Base-by-base conservation (phyloP, 805 yeast genomes). In the Pichia ethanolica region DNA sequence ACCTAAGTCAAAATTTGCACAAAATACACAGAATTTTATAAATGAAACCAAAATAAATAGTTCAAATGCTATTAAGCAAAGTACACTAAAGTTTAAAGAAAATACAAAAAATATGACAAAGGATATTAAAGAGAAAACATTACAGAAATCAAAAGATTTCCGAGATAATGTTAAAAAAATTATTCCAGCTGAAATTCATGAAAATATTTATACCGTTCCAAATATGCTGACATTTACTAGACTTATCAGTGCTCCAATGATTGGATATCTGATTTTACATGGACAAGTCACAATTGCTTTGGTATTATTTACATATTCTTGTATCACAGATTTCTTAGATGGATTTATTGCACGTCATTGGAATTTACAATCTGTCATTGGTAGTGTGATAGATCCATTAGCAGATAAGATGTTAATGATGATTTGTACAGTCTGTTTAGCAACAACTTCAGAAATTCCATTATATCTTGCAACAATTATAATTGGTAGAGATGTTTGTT, bases 361-460 rank as follows among this genome's bases (percentile, higher is more conserved):
- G 71, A 81, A 88, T 49, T 71, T 85, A 75, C 77, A 81, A 59
- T 82, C 96, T 1, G 83, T 86, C 1, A 77, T 89, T 7, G 99
- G 99, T 0, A 83, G 96, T 0, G 82, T 93, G 13, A 71, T 95
- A 35, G 99, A 93, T 60, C 99, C 99, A 0, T 74, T 89, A 69
- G 99, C 99, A 0, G 99, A 93, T 63, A 93, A 93, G 63, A 71
- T 86, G 13, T 72, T 93, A 43, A 89, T 93, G 97, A 76, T 91
- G 25, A 79, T 86, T 0, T 80, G 95, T 46, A 90, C 98, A 0
- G 73, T 82, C 0, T 81, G 95, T 46, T 68, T 93, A 50, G 81
- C 91, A 0, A 75, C 82, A 56, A 70, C 82, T 11, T 74, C 81
- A 45, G 72, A 77, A 20, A 83, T 93, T 59, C 98, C 99, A 0